Percentiles rank a stretch among this genome's conserved stretches.
Evolutionary conservation across 2,329 filamentous ascomycete genomes (phyloP).

Genomic region (Sporothrix protearum): DNA sequence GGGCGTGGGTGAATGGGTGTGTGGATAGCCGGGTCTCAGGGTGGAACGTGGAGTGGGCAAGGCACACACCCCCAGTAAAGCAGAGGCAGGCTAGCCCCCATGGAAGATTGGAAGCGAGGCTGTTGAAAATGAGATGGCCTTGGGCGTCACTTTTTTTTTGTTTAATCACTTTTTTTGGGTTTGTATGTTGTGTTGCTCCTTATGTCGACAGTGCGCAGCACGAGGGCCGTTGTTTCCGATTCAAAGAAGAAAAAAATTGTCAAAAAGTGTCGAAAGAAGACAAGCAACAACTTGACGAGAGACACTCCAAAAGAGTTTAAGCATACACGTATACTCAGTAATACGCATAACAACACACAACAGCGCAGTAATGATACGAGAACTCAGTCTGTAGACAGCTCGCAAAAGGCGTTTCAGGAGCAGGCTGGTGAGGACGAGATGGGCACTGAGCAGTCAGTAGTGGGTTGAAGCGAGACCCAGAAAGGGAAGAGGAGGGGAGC

Average conservation of each 20-base stretch:
- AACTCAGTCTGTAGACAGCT: background rate
- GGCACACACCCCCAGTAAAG: background rate
- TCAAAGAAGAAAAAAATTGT: background rate
- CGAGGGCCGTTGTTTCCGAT: background rate
- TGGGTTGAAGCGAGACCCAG: background rate
- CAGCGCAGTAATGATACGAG: background rate
- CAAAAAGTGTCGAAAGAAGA: background rate
- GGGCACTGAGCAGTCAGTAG: too few relatives aligned
- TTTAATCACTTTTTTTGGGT: background rate
- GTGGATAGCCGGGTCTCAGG: background rate
- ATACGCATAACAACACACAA: background rate
- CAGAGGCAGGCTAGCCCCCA: background rate
- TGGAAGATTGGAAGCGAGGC: slow-evolving; percentile 9
- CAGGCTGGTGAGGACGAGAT: background rate
- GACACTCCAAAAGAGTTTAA: too few relatives aligned
- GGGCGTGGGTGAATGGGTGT: background rate
- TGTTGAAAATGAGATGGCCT: background rate
- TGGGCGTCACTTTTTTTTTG: background rate
- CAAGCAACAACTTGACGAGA: background rate
- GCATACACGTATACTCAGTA: too few relatives aligned
- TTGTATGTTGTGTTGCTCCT: background rate
- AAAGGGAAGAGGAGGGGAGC: background rate
- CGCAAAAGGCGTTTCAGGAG: background rate
- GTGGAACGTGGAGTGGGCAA: slow-evolving; percentile 3
- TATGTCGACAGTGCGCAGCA: background rate